These are phyloP conservation scores for Pseudonectria foliicola DNA, from an alignment of 2,329 filamentous ascomycete species.

Conservation along the genomic window DNA sequence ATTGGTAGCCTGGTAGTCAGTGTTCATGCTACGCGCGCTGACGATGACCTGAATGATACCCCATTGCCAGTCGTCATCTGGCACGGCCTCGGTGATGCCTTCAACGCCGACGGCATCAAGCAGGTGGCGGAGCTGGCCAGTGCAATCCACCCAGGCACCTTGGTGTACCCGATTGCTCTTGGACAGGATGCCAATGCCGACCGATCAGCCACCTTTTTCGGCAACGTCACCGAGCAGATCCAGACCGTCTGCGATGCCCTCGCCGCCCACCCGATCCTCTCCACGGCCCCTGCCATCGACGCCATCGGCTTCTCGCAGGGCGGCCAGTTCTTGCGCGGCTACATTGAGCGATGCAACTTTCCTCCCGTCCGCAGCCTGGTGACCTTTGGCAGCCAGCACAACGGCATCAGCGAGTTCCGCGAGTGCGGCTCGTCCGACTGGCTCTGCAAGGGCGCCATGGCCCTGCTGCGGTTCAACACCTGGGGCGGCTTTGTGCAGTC, in stretches of 20 bases:
- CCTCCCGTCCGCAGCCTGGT: constrained; percentile 71
- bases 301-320: constrained; percentile 94
- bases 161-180: constrained; percentile 73
- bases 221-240: constrained; percentile 78
- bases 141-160: constrained; percentile 69
- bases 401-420: constrained; percentile 81
- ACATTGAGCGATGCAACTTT: constrained; percentile 77
- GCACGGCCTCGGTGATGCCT: constrained; percentile 78
- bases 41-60: constrained; percentile 45
- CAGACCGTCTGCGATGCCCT: constrained; percentile 71
- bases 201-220: constrained; percentile 79
- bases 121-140: constrained; percentile 65
- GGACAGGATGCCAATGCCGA: constrained; percentile 60
- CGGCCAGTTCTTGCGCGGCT: constrained; percentile 88
- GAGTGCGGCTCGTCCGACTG: constrained; percentile 65
- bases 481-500: constrained; percentile 75
- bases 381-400: constrained; percentile 87
- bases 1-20: constrained; percentile 24
- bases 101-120: constrained; percentile 66
- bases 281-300: constrained; percentile 76
- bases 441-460: constrained; percentile 74
- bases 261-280: constrained; percentile 67
- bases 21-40: constrained; percentile 13
- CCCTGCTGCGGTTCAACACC: constrained; percentile 68
- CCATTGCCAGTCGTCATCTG: constrained; percentile 88